phyloP scores from a whole-genome alignment of 148 eudicot genomes.

The Dianthus caryophyllus region DNA sequence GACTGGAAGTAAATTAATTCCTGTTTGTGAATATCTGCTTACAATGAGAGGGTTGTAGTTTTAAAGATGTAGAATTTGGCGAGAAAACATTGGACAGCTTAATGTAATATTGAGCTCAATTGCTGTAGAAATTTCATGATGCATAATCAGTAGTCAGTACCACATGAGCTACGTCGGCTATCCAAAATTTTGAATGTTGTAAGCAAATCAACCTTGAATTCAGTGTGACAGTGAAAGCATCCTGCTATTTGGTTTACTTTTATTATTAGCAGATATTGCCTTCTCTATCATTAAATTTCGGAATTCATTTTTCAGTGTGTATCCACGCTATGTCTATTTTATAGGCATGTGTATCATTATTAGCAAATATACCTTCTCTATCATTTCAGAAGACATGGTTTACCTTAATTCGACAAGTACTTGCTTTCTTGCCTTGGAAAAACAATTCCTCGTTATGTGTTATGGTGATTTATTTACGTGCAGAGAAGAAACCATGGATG shows the following conservation, averaged over 20 bases:
- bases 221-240: neutral
- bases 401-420: neutral
- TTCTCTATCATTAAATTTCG: neutral
- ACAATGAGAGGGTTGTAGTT: neutral
- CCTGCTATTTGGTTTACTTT: neutral
- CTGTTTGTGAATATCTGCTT: neutral
- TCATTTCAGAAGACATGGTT: neutral
- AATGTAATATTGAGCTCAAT: conserved; percentile 1
- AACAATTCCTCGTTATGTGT: neutral
- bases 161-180: neutral
- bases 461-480: neutral
- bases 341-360: too few relatives aligned
- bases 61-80: neutral
- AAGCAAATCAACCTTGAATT: neutral
- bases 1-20: neutral
- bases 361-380: neutral
- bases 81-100: neutral
- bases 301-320: too few relatives aligned
- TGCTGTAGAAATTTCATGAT: neutral
- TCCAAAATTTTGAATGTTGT: neutral
- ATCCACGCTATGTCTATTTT: too few relatives aligned
- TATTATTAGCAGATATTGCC: neutral
- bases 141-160: neutral
- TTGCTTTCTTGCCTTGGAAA: neutral
- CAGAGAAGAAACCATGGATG: conserved; percentile 98